Conservation (phyloP, 163 green algal species). For the Scenedesmus sp. region DNA sequence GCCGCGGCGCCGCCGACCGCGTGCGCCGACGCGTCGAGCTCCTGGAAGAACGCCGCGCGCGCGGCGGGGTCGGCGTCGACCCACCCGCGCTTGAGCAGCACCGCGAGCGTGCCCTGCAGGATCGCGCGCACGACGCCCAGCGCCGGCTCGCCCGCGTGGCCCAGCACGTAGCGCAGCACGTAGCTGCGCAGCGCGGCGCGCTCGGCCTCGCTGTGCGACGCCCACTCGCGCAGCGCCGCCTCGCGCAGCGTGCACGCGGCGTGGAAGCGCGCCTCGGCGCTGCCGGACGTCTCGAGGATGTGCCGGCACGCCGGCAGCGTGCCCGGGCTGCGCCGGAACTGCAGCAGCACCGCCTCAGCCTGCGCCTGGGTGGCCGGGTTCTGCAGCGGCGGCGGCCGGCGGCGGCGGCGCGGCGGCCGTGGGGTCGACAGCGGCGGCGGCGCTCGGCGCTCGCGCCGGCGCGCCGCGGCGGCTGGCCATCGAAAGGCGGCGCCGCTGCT, state of each 20-base stretch:
- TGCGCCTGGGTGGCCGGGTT: slow-evolving; percentile 43
- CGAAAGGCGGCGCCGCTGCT: no score
- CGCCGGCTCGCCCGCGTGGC: slow-evolving; percentile 30
- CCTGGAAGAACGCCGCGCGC: slow-evolving; percentile 44
- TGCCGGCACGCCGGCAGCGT: slow-evolving; percentile 55
- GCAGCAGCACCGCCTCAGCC: slow-evolving; percentile 61
- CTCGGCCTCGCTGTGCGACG: neutral
- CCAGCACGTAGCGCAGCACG: slow-evolving; percentile 56
- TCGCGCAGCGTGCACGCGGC: slow-evolving; percentile 60
- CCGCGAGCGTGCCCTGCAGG: slow-evolving; percentile 52
- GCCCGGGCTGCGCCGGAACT: slow-evolving; percentile 53
- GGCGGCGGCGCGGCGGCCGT: neutral
- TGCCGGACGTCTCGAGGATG: slow-evolving; percentile 56
- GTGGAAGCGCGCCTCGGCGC: slow-evolving; percentile 64
- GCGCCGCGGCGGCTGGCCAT: no score
- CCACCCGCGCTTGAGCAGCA: slow-evolving; percentile 74
- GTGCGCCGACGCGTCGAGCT: slow-evolving; percentile 15
- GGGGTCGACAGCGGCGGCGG: no score
- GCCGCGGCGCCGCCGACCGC: slow-evolving; percentile 11
- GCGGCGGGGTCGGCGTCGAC: slow-evolving; percentile 42
- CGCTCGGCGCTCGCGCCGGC: no score
- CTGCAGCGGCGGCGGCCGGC: neutral
- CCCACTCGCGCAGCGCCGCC: slow-evolving; percentile 55
- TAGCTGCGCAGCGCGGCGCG: slow-evolving; percentile 49
- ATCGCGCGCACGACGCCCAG: slow-evolving; percentile 57